phyloP scores from a whole-genome alignment of 2,329 filamentous ascomycete species.

The Microascus cirrosus region DNA sequence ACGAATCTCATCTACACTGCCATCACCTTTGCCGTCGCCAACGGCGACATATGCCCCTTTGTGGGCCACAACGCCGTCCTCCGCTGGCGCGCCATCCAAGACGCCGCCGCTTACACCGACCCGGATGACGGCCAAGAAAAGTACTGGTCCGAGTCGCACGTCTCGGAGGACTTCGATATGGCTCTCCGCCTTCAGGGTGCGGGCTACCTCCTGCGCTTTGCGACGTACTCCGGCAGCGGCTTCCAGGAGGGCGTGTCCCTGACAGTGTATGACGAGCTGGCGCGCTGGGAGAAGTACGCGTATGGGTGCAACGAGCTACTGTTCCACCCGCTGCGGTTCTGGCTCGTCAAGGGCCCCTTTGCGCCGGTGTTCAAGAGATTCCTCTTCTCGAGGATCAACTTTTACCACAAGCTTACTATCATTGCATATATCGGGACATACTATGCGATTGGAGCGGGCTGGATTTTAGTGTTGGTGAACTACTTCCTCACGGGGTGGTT shows the following conservation, averaged over 20 bases:
- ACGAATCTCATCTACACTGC: conserved; percentile 68
- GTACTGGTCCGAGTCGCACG: conserved; percentile 66
- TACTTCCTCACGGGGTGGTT: conserved; percentile 65
- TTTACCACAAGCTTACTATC: conserved; percentile 60
- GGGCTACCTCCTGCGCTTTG: conserved; percentile 58
- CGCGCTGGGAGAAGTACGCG: conserved; percentile 64
- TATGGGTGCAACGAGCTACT: conserved; percentile 62
- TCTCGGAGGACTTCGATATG: conserved; percentile 72
- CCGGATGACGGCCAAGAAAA: conserved; percentile 50
- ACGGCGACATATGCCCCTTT: conserved; percentile 63
- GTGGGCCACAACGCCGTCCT: conserved; percentile 71
- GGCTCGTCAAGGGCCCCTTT: conserved; percentile 51
- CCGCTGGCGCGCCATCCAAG: conserved; percentile 43
- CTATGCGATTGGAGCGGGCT: conserved; percentile 58
- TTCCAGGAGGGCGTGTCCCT: conserved; percentile 67
- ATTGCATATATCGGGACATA: conserved; percentile 62
- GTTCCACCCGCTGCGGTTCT: conserved; percentile 54
- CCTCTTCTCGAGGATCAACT: conserved; percentile 46
- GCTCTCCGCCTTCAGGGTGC: conserved; percentile 58
- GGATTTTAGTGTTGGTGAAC: conserved; percentile 56
- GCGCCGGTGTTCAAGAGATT: conserved; percentile 53
- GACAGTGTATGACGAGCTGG: conserved; percentile 62
- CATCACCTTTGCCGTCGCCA: conserved; percentile 59
- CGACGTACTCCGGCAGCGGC: conserved; percentile 55
- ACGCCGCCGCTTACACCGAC: conserved; percentile 18